A percentile compares a stretch with the other conserved stretches of the same genome.
Evolutionary conservation across 768 basidiomycete genomes (phyloP).

Genomic region (Amylocystis lapponica): DNA sequence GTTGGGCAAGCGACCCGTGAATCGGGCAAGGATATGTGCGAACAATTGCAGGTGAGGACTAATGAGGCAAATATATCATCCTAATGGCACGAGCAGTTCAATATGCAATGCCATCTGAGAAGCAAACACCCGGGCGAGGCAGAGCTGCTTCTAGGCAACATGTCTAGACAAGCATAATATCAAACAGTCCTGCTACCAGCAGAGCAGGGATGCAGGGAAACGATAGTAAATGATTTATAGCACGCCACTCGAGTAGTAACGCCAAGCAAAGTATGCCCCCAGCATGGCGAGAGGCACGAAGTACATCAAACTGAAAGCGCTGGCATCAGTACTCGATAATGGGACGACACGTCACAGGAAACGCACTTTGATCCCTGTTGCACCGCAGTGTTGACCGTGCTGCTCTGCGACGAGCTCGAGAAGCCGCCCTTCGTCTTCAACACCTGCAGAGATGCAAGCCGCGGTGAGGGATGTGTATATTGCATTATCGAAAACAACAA

Average conservation of each 20-base stretch:
- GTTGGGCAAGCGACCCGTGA: no score
- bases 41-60: no score
- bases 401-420: conserved; percentile 37
- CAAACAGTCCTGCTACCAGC: no score
- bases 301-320: conserved; percentile 61
- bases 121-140: no score
- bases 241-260: conserved; percentile 54
- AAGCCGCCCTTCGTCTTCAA: conserved; percentile 44
- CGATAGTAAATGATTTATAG: no score
- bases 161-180: no score
- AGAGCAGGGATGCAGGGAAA: no score
- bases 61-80: no score
- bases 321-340: conserved; percentile 1
- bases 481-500: conserved; percentile 7
- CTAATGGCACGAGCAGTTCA: no score
- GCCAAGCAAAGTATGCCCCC: conserved; percentile 85
- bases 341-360: conserved; percentile 8
- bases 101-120: no score
- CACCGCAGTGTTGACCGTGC: conserved; percentile 38
- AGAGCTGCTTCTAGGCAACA: no score
- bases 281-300: conserved; percentile 75
- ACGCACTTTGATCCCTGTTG: conserved; percentile 67
- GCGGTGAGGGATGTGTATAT: background rate
- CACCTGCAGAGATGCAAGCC: conserved; percentile 28
- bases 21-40: no score